These are phyloP conservation scores for Candida ortonii DNA, from an alignment of 805 yeast species.

Conservation along the genomic window DNA sequence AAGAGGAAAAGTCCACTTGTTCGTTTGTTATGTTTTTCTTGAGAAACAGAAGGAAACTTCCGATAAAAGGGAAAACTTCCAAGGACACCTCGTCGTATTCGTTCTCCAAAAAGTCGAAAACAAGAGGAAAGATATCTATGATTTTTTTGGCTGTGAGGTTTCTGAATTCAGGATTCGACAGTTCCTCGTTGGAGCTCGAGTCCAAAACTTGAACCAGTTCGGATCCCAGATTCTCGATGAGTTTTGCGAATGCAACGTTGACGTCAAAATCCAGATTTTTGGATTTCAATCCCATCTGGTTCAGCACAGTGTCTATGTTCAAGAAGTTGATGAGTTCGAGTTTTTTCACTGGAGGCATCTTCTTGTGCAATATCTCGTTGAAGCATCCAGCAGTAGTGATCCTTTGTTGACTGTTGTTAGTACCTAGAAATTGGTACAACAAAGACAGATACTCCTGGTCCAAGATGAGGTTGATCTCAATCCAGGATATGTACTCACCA, in stretches of 20 bases:
- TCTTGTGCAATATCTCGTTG: conserved; percentile 52
- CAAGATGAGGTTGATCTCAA: conserved; percentile 73
- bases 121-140: conserved; percentile 65
- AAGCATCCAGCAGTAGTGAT: conserved; percentile 56
- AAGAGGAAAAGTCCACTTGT: conserved; percentile 28
- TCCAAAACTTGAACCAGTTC: conserved; percentile 75
- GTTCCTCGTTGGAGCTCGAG: conserved; percentile 35
- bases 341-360: conserved; percentile 55
- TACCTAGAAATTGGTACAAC: conserved; percentile 54
- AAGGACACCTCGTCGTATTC: conserved; percentile 86
- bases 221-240: conserved; percentile 68
- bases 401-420: conserved; percentile 41
- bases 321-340: conserved; percentile 66
- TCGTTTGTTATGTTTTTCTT: conserved; percentile 49
- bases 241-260: conserved; percentile 66
- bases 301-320: conserved; percentile 57
- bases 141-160: conserved; percentile 43
- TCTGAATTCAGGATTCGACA: conserved; percentile 38
- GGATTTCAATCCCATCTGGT: conserved; percentile 36
- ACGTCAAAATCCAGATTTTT: conserved; percentile 61
- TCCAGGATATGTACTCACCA: conserved; percentile 92
- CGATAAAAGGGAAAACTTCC: conserved; percentile 79
- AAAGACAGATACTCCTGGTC: conserved; percentile 54
- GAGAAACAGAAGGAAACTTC: conserved; percentile 67
- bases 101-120: conserved; percentile 68